Conservation (phyloP, 768 basidiomycete species). For the Kwoniella dejecticola region DNA sequence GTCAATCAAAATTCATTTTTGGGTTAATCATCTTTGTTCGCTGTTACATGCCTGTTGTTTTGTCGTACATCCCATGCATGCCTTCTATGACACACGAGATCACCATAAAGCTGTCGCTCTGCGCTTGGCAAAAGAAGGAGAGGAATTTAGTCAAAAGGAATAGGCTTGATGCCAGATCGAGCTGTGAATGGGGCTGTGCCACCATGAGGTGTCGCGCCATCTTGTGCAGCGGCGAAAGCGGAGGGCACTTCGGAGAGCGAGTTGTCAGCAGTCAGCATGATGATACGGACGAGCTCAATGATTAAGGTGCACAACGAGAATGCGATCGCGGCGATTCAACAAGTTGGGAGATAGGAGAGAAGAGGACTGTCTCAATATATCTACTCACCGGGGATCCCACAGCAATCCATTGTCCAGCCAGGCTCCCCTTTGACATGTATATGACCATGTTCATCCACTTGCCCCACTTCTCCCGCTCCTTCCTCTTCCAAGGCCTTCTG, state of each 20-base stretch:
- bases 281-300: too few species aligned
- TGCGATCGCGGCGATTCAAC: too few species aligned
- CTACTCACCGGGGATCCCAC: constrained; percentile 55
- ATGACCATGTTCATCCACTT: constrained; percentile 47
- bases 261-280: background rate
- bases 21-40: too few species aligned
- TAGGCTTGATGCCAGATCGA: constrained; percentile 51
- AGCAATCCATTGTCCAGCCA: constrained; percentile 55
- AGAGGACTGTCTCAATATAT: too few species aligned
- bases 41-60: background rate
- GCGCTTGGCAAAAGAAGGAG: background rate
- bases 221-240: constrained; percentile 48
- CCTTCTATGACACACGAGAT: background rate
- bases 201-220: constrained; percentile 20
- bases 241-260: constrained; percentile 45
- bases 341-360: too few species aligned
- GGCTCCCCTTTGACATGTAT: constrained; percentile 43
- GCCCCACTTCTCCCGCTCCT: constrained; percentile 22
- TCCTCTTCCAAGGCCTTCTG: constrained; percentile 27
- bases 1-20: too few species aligned
- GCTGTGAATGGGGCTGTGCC: constrained; percentile 22
- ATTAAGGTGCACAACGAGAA: too few species aligned
- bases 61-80: constrained; percentile 2
- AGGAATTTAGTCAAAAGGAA: constrained; percentile 48
- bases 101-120: too few species aligned